Base-by-base conservation (phyloP, 2,329 filamentous ascomycete genomes). In the Peltaster fructicola region DNA sequence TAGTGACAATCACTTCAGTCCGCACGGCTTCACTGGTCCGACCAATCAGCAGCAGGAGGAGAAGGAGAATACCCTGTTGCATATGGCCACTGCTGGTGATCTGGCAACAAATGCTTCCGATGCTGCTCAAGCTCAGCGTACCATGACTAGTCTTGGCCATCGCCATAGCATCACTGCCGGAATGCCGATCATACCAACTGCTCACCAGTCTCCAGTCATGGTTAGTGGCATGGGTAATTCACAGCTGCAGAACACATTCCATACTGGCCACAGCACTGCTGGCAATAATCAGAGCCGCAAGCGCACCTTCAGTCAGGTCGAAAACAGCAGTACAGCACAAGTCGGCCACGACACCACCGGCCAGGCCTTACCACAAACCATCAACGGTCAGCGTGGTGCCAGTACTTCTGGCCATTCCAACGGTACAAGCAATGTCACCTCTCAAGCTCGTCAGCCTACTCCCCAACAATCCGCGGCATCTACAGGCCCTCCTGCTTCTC, bases 51-150 rank as follows among this genome's bases (percentile, higher is more conserved):
- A 17, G 9, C 10, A 30, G 7, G 22, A 33, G 2, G 12, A 24
- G 8, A 29, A 36, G 22, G 23, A 22, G 18, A 33, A 24, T 22
- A 30, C 30, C 18, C 27, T 36, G 13, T 18, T 34, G 11, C 28
- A 30, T 15, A 25, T 36, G 2, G 29, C 31, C 8, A 23, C 25
- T 6, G 33, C 29, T 7, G 20, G 24, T 13, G 25, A 22, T n/a
- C 13, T 17, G 8, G 14, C 15, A 5, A 14, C 24, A 13, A 20
- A 23, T 8, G 14, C 20, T n/a, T 14, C 23, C 7, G 14, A 17
- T n/a, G 20, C 19, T 20, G 12, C 28, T 5, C 20, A 20, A 26
- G 18, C 15, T 29, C 19, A 25, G 20, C 30, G 17, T 11, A 11
- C 14, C 23, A 25, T 16, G 8, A 17, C 15, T 11, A 25, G 10